phyloP scores from a whole-genome alignment of 139 green algal genomes.

The Tetraselmis chui region DNA sequence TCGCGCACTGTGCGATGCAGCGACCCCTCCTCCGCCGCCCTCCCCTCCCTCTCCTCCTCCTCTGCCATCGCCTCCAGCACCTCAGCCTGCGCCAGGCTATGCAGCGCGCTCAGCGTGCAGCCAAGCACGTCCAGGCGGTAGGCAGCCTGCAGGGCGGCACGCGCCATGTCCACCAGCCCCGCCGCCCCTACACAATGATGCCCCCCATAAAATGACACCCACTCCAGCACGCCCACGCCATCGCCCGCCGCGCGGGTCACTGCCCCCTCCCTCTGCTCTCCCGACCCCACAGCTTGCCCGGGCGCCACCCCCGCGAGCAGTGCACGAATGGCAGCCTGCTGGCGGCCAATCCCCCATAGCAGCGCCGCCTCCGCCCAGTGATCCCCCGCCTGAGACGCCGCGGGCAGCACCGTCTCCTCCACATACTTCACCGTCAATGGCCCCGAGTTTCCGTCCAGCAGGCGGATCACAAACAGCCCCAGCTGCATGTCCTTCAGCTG shows the following conservation, averaged over 20 bases:
- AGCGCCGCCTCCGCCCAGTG: constrained; percentile 9
- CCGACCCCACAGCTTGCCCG: too few relatives aligned
- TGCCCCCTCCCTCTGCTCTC: too few relatives aligned
- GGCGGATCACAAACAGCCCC: constrained; percentile 50
- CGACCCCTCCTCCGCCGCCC: too few relatives aligned
- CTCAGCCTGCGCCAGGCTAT: not conserved
- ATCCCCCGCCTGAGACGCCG: constrained; percentile 13
- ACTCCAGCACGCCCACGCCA: not conserved
- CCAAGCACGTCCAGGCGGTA: not conserved
- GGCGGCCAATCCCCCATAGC: constrained; percentile 9
- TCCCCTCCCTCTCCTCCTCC: not conserved
- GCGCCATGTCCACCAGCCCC: not conserved
- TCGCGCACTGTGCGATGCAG: not conserved
- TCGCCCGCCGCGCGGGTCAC: not conserved
- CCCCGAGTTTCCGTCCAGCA: constrained; percentile 33
- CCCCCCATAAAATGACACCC: not conserved
- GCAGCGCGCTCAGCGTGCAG: not conserved
- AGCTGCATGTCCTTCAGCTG: constrained; percentile 71
- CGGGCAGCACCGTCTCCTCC: constrained; percentile 19
- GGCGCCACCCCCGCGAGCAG: not conserved
- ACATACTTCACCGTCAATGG: not conserved
- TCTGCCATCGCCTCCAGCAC: not conserved
- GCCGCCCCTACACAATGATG: not conserved
- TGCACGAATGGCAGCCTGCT: constrained; percentile 6
- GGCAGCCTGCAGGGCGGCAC: not conserved